Evolutionary conservation across 768 basidiomycete genomes (phyloP).

Genomic region (Agrocybe pediades): DNA sequence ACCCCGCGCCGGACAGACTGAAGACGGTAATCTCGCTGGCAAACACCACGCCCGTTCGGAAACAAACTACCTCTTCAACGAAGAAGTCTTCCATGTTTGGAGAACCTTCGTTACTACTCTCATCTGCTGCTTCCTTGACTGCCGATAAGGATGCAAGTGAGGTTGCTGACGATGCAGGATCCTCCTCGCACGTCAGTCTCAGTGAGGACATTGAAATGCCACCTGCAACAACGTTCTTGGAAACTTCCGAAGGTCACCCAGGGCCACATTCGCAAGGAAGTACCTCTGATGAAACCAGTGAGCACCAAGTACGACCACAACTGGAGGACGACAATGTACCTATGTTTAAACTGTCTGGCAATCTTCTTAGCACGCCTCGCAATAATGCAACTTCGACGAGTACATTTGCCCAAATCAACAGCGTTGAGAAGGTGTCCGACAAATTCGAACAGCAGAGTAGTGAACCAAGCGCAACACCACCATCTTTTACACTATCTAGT

Average conservation of each 20-base stretch:
- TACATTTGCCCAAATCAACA: background rate
- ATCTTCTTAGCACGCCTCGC: background rate
- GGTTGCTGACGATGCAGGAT: slow-evolving; percentile 37
- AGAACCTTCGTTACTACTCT: slow-evolving; percentile 27
- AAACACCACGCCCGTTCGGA: slow-evolving; percentile 47
- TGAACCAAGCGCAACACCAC: background rate
- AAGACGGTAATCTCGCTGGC: slow-evolving; percentile 71
- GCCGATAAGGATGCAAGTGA: slow-evolving; percentile 14
- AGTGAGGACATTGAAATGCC: background rate
- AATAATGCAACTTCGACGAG: background rate
- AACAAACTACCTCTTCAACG: slow-evolving; percentile 15
- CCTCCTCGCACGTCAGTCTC: background rate
- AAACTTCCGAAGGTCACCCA: background rate
- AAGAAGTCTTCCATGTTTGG: slow-evolving; percentile 27
- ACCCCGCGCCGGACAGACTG: slow-evolving; percentile 51
- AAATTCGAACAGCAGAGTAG: background rate
- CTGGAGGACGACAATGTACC: background rate
- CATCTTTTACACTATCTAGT: slow-evolving; percentile 3
- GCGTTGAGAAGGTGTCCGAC: too few species aligned
- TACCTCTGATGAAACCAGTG: background rate
- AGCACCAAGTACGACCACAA: background rate
- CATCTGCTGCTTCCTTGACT: slow-evolving; percentile 5
- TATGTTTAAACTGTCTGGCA: background rate
- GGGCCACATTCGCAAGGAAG: background rate
- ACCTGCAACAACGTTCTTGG: background rate